Percentiles rank a stretch among this genome's conserved stretches.
These are phyloP conservation scores for Vaccinium macrocarpon DNA, from an alignment of 148 eudicot species.

Conservation along the genomic window DNA sequence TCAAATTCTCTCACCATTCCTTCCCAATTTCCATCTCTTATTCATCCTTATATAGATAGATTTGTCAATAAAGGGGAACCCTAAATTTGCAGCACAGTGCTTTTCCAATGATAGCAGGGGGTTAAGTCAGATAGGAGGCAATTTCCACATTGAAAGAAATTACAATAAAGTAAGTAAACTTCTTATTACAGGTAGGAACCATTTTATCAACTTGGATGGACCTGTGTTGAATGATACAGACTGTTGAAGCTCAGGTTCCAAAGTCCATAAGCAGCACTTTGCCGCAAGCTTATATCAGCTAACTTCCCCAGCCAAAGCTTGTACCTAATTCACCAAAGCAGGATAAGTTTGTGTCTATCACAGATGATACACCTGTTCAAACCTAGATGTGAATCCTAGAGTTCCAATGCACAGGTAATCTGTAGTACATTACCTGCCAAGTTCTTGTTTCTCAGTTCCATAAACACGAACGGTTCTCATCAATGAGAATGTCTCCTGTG, in stretches of 20 bases:
- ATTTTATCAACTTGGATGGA: constrained; percentile 16
- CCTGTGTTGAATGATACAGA: constrained; percentile 94
- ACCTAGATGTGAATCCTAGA: background rate
- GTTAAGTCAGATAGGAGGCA: background rate
- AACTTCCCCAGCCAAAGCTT: constrained; percentile 73
- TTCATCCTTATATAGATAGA: background rate
- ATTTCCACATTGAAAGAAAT: background rate
- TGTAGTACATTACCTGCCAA: constrained; percentile 53
- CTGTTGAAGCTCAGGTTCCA: constrained; percentile 92
- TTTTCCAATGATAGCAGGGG: background rate
- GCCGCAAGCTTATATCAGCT: constrained; percentile 83
- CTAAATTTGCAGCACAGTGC: background rate
- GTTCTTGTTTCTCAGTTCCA: constrained; percentile 89
- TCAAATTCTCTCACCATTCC: background rate
- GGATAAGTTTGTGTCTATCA: background rate
- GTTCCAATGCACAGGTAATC: background rate
- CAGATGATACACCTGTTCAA: background rate
- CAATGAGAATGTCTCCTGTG: constrained; percentile 93
- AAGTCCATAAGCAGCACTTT: constrained; percentile 93
- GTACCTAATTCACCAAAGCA: constrained; percentile 50
- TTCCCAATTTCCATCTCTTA: constrained; percentile 4
- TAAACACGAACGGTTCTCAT: constrained; percentile 97
- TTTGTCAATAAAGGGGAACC: background rate
- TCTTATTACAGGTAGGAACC: background rate
- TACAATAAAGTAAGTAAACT: background rate